Evolutionary conservation across 2,329 filamentous ascomycete species (phyloP), one percentile per base, ranked within the genome.

Genomic region (Pseudogymnoascus sp.): DNA sequence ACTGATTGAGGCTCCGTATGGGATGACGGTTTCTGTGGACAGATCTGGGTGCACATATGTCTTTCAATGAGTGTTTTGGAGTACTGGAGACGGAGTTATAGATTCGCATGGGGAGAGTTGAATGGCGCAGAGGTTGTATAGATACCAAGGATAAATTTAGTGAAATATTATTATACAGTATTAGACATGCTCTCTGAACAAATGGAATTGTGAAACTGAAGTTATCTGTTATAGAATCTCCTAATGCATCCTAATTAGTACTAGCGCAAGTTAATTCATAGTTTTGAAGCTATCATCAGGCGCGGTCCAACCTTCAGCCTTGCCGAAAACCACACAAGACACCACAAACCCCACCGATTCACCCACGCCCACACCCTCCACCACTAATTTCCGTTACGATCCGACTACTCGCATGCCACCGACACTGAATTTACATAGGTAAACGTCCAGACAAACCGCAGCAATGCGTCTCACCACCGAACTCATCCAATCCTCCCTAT

Each of bases 381-480:
- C 61, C 38, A 59, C 23, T 12, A n/a, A 25, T 35, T 59, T 53
- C 16, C 5, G 3, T 16, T 37, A 8, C 33, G 23, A 56, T 10
- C 37, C 61, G 16, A 62, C 37, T 21, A 4, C 61, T 37, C 33
- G 31, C 38, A 37, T 56, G 33, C 44, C 18, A 37, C n/a, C 33
- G 38, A 44, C 38, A 61, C 47, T 11, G 25, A 61, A 56, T 56
- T 5, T 56, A 56, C 28, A 56, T 56, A 56, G 50, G 50, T 56
- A 56, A 56, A 35, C 50, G 50, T 56, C 50, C 50, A 35, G 50
- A 56, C 16, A 56, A 31, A 66, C 68, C 69, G 65, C 71, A 74
- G 79, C 67, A 59, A 97, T 99, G 94, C 88, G 93, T 83, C 87
- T 99, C 79, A 97, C 93, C 67, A 88, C 91, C 70, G 94, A 97